These are phyloP conservation scores for Globisporangium spiculum DNA, from an alignment of 352 stramenopile genomes.

Conservation along the genomic window DNA sequence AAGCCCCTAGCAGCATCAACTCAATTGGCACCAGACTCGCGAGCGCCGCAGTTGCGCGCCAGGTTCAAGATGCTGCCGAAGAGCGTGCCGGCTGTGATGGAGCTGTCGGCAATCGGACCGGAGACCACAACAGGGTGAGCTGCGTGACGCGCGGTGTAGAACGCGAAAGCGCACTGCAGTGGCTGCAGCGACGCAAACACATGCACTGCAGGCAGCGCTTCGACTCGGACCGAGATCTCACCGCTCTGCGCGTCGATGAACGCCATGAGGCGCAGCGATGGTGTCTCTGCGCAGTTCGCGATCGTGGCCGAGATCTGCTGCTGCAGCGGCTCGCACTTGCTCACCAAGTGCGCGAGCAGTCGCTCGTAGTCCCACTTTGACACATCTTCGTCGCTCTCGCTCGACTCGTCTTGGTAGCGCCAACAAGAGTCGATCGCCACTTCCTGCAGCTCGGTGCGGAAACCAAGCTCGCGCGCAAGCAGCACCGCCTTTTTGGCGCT, in stretches of 20 bases:
- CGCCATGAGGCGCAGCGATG: slow-evolving; percentile 52
- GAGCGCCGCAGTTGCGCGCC: slow-evolving; percentile 66
- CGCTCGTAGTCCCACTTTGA: slow-evolving; percentile 48
- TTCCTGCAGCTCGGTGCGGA: slow-evolving; percentile 75
- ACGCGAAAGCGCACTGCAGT: slow-evolving; percentile 72
- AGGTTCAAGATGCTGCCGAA: slow-evolving; percentile 77
- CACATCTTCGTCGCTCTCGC: slow-evolving; percentile 25
- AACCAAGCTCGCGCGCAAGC: slow-evolving; percentile 91
- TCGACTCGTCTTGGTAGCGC: slow-evolving; percentile 21
- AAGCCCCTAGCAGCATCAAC: background rate
- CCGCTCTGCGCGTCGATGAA: slow-evolving; percentile 46
- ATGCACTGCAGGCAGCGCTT: slow-evolving; percentile 38
- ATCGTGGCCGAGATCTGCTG: slow-evolving; percentile 31
- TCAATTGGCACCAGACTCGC: slow-evolving; percentile 22
- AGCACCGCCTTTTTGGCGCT: slow-evolving; percentile 90
- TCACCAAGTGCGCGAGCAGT: slow-evolving; percentile 54
- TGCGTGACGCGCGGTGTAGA: slow-evolving; percentile 75
- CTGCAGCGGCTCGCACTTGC: slow-evolving; percentile 36
- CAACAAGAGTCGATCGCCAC: slow-evolving; percentile 55
- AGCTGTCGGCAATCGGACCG: slow-evolving; percentile 70
- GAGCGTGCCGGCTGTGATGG: slow-evolving; percentile 73
- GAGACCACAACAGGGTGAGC: slow-evolving; percentile 75
- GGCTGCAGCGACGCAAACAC: slow-evolving; percentile 62
- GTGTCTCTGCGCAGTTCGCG: slow-evolving; percentile 23
- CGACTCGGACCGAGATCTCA: slow-evolving; percentile 51